Evolutionary conservation across 345 rosid genomes (phyloP), one percentile per base, ranked within the genome.

Genomic region (Bruguiera gymnorhiza): DNA sequence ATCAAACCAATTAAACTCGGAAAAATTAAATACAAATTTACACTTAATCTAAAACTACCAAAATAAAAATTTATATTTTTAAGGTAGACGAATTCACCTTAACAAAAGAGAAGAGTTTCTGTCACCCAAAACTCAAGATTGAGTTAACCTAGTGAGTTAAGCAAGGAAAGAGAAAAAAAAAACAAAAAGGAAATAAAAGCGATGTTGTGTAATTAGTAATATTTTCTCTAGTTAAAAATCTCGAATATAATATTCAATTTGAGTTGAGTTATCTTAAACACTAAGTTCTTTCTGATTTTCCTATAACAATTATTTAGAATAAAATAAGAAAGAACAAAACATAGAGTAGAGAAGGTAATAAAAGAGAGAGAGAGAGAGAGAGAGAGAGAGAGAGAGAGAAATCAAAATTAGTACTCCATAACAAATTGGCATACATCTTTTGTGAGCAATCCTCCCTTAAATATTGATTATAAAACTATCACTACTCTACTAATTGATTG

Each of bases 1-100:
- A 71, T 74, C 76, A 51, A 82, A 69, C 70, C 78, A 83, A 80
- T 50, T 19, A 63, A 67, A 57, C 52, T 15, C 36, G 31, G 62
- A 46, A 6, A 37, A 60, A 62, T 57, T 51, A 15, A 71, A 52
- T 21, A 55, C 4, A 68, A 16, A 72, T 43, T 20, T 68, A 70
- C 60, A 53, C 53, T 16, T 27, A 78, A 75, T 31, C 78, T 37
- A 62, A 72, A 75, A 43, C 72, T 65, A 66, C 19, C 18, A 32
- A 3, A 58, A 29, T 10, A 54, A 63, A 62, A 13, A 43, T 10
- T 43, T 43, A 10, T 43, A 3, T 13, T 0, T 13, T 43, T 43
- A 4, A 43, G 48, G 50, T 3, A 15, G 50, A 65, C 67, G 36
- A 65, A 76, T 78, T 69, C 61, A 76, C 81, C 78, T 70, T 7